Base-by-base conservation (phyloP, 2,329 filamentous ascomycete genomes). In the Cercospora sp. region DNA sequence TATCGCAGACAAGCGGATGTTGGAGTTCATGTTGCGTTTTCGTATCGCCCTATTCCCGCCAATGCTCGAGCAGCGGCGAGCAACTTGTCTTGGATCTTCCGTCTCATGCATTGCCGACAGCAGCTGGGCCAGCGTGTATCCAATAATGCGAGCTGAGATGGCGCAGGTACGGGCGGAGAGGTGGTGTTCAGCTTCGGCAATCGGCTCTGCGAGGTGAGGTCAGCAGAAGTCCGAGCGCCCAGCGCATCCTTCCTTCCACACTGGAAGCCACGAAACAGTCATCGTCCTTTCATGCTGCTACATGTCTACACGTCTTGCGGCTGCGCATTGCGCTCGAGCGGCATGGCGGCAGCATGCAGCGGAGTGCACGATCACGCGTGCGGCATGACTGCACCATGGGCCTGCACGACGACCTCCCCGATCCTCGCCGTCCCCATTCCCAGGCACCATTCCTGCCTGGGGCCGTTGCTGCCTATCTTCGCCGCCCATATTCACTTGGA, bases 391-490 rank as follows among this genome's bases (percentile, higher is more conserved):
- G 60, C 61, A 53, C 26, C 16, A 18, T 37, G 40, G 60, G 40
- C 24, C 60, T 55, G 61, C 61, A 55, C 49, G 49, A 45, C 37
- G 59, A 24, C 45, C 59, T 49, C n/a, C 32, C 62, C 62, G 51
- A 37, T 26, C 49, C 51, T 26, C 45, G 45, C 43, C 61, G 32
- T 26, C 16, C 16, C 37, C 45, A 9, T 26, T 43, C 5, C 30
- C 51, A 63, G 62, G 51, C 49, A 57, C 30, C 62, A 10, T 53
- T 58, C 24, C 51, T 16, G 24, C 62, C 62, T 64, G 51, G 43
- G 45, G 24, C 24, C 24, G 24, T 7, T 40, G 45, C 62, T 64
- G 32, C 32, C 59, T 28, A 49, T n/a, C 49, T 32, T 32, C 62
- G 49, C 62, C 49, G 51, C 62, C 51, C 49, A 58, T 58, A 43